A percentile compares a stretch with the other conserved stretches of the same genome.
phyloP scores from a whole-genome alignment of 2,329 filamentous ascomycete species.

The Didymella exigua region DNA sequence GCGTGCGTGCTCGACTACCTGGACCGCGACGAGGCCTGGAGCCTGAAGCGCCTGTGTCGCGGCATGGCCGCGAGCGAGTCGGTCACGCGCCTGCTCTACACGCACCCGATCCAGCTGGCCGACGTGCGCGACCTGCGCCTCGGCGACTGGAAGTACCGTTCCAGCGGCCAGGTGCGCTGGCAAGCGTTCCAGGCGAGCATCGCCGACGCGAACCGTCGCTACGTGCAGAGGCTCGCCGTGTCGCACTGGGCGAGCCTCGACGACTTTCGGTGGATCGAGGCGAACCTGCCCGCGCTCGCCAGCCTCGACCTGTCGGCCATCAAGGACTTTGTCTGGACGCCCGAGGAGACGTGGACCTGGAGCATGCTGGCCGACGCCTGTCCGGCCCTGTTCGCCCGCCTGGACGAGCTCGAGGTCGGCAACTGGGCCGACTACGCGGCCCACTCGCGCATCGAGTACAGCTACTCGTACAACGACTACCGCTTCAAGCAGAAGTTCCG shows the following conservation, averaged over 20 bases:
- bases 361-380: slow-evolving; percentile 41
- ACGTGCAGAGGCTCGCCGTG: slow-evolving; percentile 45
- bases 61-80: slow-evolving; percentile 40
- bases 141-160: slow-evolving; percentile 43
- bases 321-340: slow-evolving; percentile 48
- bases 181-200: slow-evolving; percentile 39
- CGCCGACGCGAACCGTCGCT: slow-evolving; percentile 38
- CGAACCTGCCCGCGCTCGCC: slow-evolving; percentile 42
- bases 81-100: slow-evolving; percentile 42
- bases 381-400: slow-evolving; percentile 36
- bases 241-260: slow-evolving; percentile 45
- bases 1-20: slow-evolving; percentile 45
- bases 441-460: slow-evolving; percentile 46
- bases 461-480: slow-evolving; percentile 47
- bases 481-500: slow-evolving; percentile 45
- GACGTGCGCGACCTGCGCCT: slow-evolving; percentile 42
- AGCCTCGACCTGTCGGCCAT: slow-evolving; percentile 45
- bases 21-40: slow-evolving; percentile 40
- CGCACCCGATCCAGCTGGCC: slow-evolving; percentile 37
- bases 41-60: slow-evolving; percentile 41
- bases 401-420: slow-evolving; percentile 44
- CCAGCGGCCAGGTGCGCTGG: slow-evolving; percentile 38
- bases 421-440: slow-evolving; percentile 48
- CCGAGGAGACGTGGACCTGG: slow-evolving; percentile 48
- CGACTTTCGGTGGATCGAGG: slow-evolving; percentile 47